phyloP scores from a whole-genome alignment of 2,329 filamentous ascomycete genomes.

The Decorospora gaudefroyi region DNA sequence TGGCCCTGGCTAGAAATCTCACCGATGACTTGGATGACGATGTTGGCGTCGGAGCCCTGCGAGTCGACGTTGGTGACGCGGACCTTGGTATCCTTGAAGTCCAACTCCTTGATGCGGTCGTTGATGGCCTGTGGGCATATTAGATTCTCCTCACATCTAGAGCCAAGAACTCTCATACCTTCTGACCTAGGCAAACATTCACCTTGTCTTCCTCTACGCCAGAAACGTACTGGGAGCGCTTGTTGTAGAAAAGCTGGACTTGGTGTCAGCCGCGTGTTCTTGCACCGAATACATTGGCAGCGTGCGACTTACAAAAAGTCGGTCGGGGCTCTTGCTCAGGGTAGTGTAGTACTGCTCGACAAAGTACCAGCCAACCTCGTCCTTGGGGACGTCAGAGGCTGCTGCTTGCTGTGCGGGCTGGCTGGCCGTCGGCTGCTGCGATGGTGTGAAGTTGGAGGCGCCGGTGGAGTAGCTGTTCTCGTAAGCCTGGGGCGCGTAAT shows the following conservation, averaged over 20 bases:
- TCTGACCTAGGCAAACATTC: slow-evolving; percentile 82
- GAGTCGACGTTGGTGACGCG: slow-evolving; percentile 97
- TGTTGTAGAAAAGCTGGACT: slow-evolving; percentile 83
- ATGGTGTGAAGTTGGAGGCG: slow-evolving; percentile 33
- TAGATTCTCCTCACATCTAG: slow-evolving; percentile 1
- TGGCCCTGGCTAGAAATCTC: slow-evolving; percentile 94
- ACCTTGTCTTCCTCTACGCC: slow-evolving; percentile 89
- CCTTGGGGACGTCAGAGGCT: slow-evolving; percentile 66
- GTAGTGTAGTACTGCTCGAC: slow-evolving; percentile 99
- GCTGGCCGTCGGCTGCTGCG: slow-evolving; percentile 34
- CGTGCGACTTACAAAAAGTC: slow-evolving; percentile 67
- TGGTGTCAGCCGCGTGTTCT: slow-evolving; percentile 25
- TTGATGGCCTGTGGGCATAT: slow-evolving; percentile 72
- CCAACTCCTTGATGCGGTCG: slow-evolving; percentile 88
- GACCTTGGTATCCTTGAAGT: slow-evolving; percentile 98
- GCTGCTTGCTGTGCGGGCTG: slow-evolving; percentile 36
- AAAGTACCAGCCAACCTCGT: slow-evolving; percentile 99
- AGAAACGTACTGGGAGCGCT: slow-evolving; percentile 92
- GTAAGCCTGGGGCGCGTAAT: slow-evolving; percentile 52
- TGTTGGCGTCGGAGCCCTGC: slow-evolving; percentile 88
- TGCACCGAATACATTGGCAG: not conserved
- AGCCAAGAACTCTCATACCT: slow-evolving; percentile 62
- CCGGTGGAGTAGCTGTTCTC: slow-evolving; percentile 46
- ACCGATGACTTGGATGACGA: slow-evolving; percentile 96
- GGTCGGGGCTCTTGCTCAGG: slow-evolving; percentile 89